Evolutionary conservation across 176 grass and related monocot genomes (phyloP).

Genomic region (Carex myosuroides): DNA sequence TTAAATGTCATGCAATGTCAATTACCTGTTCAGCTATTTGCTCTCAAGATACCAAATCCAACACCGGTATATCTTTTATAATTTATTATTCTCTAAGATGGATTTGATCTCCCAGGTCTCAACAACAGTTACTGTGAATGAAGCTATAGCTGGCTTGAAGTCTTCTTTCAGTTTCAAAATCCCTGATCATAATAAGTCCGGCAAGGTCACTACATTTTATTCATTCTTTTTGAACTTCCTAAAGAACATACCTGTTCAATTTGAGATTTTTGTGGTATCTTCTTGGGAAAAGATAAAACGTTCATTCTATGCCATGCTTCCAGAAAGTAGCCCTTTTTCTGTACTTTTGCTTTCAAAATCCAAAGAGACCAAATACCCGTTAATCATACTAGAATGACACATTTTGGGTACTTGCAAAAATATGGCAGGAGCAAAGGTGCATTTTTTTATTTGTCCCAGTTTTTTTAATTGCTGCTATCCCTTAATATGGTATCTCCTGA

Average conservation of each 20-base stretch:
- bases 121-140: conserved; percentile 60
- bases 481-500: background rate
- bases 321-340: background rate
- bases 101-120: conserved; percentile 46
- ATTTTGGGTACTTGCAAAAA: background rate
- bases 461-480: background rate
- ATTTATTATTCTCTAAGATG: conserved; percentile 24
- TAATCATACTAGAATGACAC: background rate
- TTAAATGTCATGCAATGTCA: background rate
- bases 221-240: background rate
- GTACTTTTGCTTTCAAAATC: background rate
- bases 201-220: conserved; percentile 48
- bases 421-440: background rate
- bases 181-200: conserved; percentile 82
- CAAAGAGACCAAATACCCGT: background rate
- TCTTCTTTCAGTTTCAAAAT: conserved; percentile 69
- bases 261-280: background rate
- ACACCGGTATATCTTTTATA: background rate
- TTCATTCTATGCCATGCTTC: background rate
- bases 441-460: background rate
- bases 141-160: conserved; percentile 57
- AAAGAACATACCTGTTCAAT: background rate
- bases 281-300: background rate
- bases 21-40: background rate
- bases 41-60: background rate